phyloP scores from a whole-genome alignment of 768 basidiomycete species.

The Rhodosporidiobolus sp. region DNA sequence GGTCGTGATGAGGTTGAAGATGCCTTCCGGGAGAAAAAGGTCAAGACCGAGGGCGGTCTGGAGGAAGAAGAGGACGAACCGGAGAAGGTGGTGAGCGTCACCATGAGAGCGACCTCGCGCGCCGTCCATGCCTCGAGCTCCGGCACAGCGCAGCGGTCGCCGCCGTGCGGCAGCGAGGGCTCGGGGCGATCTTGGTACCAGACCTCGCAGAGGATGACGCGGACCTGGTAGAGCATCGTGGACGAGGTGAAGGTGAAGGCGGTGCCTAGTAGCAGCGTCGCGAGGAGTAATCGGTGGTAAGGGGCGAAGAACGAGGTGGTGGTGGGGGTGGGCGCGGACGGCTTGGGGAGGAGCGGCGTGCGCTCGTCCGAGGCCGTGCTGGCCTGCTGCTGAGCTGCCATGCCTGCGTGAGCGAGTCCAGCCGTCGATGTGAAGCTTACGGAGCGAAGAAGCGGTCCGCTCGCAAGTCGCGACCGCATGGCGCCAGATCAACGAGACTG shows the following conservation, averaged over 20 bases:
- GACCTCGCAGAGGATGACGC: slow-evolving; percentile 46
- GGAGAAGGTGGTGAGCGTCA: slow-evolving; percentile 39
- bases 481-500: too few species aligned
- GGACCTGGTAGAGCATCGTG: slow-evolving; percentile 45
- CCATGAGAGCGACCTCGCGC: slow-evolving; percentile 42
- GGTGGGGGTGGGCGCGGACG: neutral
- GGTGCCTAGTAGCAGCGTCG: slow-evolving; percentile 14
- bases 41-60: neutral
- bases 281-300: slow-evolving; percentile 2
- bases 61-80: slow-evolving; percentile 25
- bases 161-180: slow-evolving; percentile 17
- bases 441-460: too few species aligned
- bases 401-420: too few species aligned
- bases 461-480: too few species aligned
- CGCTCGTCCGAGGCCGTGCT: neutral
- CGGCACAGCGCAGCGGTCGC: slow-evolving; percentile 44
- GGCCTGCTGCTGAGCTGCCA: too few species aligned
- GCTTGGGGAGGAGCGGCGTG: neutral
- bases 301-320: neutral
- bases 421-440: too few species aligned
- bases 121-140: slow-evolving; percentile 44
- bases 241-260: slow-evolving; percentile 47
- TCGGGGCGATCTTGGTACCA: slow-evolving; percentile 40
- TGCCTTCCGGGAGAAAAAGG: neutral
- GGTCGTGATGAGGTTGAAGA: slow-evolving; percentile 47